Evolutionary conservation across 2,329 filamentous ascomycete genomes (phyloP).

Genomic region (Fusarium hainanense): DNA sequence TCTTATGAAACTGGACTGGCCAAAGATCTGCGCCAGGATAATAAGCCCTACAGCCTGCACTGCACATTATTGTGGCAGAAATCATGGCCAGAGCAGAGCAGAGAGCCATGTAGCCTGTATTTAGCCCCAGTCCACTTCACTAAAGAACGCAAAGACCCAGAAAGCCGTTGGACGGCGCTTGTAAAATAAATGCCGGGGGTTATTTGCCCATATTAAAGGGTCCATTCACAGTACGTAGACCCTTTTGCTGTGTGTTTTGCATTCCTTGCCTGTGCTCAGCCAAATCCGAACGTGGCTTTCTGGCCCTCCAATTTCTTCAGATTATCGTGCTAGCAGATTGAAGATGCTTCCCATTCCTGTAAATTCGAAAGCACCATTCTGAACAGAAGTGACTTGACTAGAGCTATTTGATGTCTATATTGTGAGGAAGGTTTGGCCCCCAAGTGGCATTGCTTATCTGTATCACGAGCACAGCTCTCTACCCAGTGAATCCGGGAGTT

Average conservation of each 20-base stretch:
- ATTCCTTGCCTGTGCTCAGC: constrained; percentile 3
- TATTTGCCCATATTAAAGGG: constrained; percentile 7
- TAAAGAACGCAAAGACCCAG: constrained; percentile 22
- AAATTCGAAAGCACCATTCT: neutral
- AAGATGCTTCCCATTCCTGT: neutral
- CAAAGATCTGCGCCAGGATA: constrained; percentile 36
- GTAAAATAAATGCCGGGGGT: constrained; percentile 35
- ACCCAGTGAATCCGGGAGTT: constrained; percentile 14
- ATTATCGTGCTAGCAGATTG: constrained; percentile 4
- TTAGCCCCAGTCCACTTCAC: constrained; percentile 12
- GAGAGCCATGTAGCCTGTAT: neutral
- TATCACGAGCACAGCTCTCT: neutral
- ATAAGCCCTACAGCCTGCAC: constrained; percentile 28
- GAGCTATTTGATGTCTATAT: neutral
- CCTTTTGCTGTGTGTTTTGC: neutral
- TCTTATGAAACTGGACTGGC: constrained; percentile 34
- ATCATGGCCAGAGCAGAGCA: neutral
- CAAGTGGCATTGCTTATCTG: neutral
- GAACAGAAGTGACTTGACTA: constrained; percentile 1
- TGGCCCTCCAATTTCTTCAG: constrained; percentile 24
- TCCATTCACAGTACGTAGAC: neutral
- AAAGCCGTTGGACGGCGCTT: constrained; percentile 26
- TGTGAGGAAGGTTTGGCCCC: neutral
- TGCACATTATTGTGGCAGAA: neutral
- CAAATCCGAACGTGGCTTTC: constrained; percentile 15